A percentile compares a stretch with the other conserved stretches of the same genome.
phyloP scores from a whole-genome alignment of 208 protist species.

The Leishmania major region DNA sequence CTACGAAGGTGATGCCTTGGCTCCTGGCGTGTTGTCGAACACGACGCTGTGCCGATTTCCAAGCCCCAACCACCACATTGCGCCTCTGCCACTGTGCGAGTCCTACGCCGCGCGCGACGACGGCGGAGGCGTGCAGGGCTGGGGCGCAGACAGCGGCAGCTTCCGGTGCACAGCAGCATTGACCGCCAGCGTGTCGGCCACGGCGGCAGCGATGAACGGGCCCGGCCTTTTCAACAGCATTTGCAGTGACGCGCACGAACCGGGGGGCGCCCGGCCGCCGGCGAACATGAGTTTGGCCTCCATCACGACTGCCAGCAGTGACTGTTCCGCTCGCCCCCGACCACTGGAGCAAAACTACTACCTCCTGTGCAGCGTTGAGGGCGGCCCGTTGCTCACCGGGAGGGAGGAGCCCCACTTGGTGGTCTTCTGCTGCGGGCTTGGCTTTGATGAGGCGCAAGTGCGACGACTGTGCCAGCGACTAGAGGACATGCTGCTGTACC shows the following conservation, averaged over 20 bases:
- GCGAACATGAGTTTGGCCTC: conserved; percentile 13
- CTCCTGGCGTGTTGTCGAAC: conserved; percentile 55
- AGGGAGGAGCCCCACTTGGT: conserved; percentile 48
- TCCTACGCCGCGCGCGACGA: conserved; percentile 1
- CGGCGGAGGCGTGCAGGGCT: conserved; percentile 1
- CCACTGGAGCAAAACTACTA: conserved; percentile 43
- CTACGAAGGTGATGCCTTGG: conserved; percentile 60
- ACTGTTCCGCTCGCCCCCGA: conserved; percentile 5
- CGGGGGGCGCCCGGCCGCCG: background rate
- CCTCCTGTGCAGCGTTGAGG: conserved; percentile 34
- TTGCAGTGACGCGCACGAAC: background rate
- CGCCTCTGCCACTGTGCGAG: conserved; percentile 19
- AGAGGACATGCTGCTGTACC: conserved; percentile 47
- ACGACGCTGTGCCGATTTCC: conserved; percentile 58
- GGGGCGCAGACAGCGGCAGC: conserved; percentile 3
- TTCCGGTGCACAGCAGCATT: background rate
- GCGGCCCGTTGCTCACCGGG: conserved; percentile 31
- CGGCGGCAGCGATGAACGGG: conserved; percentile 16
- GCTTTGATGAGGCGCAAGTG: conserved; percentile 51
- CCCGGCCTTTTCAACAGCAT: conserved; percentile 7
- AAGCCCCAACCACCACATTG: background rate
- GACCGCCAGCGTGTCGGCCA: background rate
- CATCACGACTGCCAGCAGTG: conserved; percentile 22
- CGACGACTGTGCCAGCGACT: conserved; percentile 46
- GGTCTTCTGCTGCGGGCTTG: conserved; percentile 66